Conservation (phyloP, 805 yeast species). For the Cyberlindnera veronae region DNA sequence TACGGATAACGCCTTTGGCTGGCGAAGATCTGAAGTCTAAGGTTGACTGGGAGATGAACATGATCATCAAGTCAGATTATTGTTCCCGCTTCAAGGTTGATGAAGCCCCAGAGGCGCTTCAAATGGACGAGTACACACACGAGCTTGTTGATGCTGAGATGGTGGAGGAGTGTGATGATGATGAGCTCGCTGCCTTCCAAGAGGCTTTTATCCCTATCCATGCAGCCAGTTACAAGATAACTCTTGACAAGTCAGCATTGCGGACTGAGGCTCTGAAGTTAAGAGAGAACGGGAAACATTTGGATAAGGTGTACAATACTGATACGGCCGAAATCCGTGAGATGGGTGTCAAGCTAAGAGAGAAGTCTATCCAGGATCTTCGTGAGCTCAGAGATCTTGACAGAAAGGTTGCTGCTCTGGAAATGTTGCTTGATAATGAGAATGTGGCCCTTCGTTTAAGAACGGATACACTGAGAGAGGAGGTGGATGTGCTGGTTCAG, state of each 20-base stretch:
- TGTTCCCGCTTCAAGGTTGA: slow-evolving; percentile 27
- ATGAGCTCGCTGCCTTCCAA: slow-evolving; percentile 12
- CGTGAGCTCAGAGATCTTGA: slow-evolving; percentile 22
- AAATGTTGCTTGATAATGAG: slow-evolving; percentile 21
- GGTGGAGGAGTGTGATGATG: slow-evolving; percentile 6
- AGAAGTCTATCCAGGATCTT: slow-evolving; percentile 9
- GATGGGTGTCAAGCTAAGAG: no score
- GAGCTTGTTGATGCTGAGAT: slow-evolving; percentile 11
- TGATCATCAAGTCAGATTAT: slow-evolving; percentile 41
- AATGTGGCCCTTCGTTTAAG: slow-evolving; percentile 9
- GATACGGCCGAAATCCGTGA: no score
- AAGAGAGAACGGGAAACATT: no score
- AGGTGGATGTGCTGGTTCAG: slow-evolving; percentile 22
- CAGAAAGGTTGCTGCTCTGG: slow-evolving; percentile 22
- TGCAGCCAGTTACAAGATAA: no score
- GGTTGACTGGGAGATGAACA: slow-evolving; percentile 33
- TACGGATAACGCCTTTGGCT: not conserved
- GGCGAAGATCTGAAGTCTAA: not conserved
- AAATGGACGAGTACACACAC: slow-evolving; percentile 19
- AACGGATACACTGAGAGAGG: slow-evolving; percentile 18
- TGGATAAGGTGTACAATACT: no score
- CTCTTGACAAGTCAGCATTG: no score
- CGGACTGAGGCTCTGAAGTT: no score
- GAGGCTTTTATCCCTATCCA: no score
- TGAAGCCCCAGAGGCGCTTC: slow-evolving; percentile 20